A percentile compares a stretch with the other conserved stretches of the same genome.
These are phyloP conservation scores for Trichosanthes cucumerina DNA, from an alignment of 306 rosid species.

Conservation along the genomic window DNA sequence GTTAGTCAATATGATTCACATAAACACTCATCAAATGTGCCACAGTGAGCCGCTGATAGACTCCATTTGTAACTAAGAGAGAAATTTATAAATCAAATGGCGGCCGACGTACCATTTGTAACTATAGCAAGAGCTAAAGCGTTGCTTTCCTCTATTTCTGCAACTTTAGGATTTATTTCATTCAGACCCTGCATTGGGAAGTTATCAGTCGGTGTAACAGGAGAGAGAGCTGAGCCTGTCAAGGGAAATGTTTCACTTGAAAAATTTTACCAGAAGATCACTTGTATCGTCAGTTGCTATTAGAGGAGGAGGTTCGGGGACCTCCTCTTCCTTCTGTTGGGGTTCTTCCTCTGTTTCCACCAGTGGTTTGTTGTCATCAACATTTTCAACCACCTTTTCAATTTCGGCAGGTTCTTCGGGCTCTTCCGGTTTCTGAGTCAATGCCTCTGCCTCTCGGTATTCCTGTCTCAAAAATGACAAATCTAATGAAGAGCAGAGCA, in stretches of 20 bases:
- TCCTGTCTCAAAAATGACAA: constrained; percentile 37
- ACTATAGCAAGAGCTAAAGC: constrained; percentile 85
- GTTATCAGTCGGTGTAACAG: not conserved
- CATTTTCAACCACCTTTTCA: constrained; percentile 30
- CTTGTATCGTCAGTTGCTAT: constrained; percentile 42
- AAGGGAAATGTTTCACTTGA: not conserved
- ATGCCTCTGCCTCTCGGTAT: constrained; percentile 26
- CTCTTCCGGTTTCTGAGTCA: constrained; percentile 28
- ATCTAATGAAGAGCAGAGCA: not conserved
- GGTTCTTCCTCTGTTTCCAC: constrained; percentile 29
- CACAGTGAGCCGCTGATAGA: constrained; percentile 1
- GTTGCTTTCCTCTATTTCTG: constrained; percentile 69
- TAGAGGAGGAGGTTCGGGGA: constrained; percentile 45
- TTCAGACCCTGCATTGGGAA: constrained; percentile 48
- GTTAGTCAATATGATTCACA: not conserved
- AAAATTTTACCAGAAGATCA: constrained; percentile 55
- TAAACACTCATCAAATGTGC: not conserved
- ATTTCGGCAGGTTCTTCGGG: constrained; percentile 31
- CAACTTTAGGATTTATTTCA: constrained; percentile 58
- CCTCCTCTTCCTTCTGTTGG: constrained; percentile 34
- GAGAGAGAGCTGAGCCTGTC: not conserved
- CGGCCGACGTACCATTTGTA: constrained; percentile 45
- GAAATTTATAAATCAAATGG: constrained; percentile 10
- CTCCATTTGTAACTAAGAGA: not conserved
- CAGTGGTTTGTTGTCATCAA: constrained; percentile 22